Evolutionary conservation across 2,329 filamentous ascomycete genomes (phyloP), one percentile per base, ranked within the genome.

Genomic region (Calonectria pseudoturangicola): DNA sequence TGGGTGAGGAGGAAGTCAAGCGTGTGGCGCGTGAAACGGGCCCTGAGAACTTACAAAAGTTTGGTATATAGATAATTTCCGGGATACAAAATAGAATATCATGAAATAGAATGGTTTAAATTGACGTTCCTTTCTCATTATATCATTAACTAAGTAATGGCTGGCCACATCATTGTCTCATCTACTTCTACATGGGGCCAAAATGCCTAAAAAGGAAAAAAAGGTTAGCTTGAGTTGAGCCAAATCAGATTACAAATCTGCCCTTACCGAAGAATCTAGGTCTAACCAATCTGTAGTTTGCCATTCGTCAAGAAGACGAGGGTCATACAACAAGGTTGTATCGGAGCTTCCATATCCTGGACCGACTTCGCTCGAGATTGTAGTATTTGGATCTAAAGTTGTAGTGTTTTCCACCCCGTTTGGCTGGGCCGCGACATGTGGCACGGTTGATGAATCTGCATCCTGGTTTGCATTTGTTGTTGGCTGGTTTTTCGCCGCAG

Each of bases 1-100:
- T 83, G 0, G 83, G 84, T 1, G 83, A 86, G 25, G 83, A 82
- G 4, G 77, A 81, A 45, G 80, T 84, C 5, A 82, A 81, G 77
- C 75, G 79, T 25, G 77, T 81, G 58, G 84, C 83, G 12, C 72
- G 64, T 64, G 83, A 84, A 39, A 76, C 80, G 7, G 84, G 77
- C 0, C 80, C 81, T 43, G 82, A 83, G 75, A 85, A 85, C 76
- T 77, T 83, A 74, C 77, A 75, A 25, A 84, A 83, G 72, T 85
- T 85, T 69, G 64, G 67, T 21, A 68, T 51, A 54, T 54, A 73
- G 54, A 65, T 30, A 39, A 13, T 58, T 10, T 58, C 12, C 28
- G 25, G 16, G 16, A n/a, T 25, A 56, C 8, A 27, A 8, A 4
- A 58, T 27, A 39, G 30, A 58, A n/a, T 10, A 12, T 36, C 21